phyloP scores from a whole-genome alignment of 148 eudicot genomes.

The Bassia scoparia region DNA sequence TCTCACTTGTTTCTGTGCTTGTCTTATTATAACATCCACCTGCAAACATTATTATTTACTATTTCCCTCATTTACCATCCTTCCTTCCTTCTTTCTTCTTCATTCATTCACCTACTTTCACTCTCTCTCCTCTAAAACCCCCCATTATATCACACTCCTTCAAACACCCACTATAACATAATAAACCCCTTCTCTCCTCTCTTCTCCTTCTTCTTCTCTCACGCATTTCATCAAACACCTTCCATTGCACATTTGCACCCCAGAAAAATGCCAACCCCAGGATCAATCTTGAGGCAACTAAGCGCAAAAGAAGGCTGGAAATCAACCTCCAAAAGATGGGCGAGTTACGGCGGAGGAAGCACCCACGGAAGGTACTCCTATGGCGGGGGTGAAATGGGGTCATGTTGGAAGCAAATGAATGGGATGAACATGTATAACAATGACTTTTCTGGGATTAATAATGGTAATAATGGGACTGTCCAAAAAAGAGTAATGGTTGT shows the following conservation, averaged over 20 bases:
- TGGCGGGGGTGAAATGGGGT: constrained; percentile 26
- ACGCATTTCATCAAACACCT: constrained; percentile 30
- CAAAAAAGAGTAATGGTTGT: constrained; percentile 93
- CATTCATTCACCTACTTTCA: neutral
- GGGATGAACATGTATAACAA: constrained; percentile 33
- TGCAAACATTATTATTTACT: neutral
- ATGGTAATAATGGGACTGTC: constrained; percentile 17
- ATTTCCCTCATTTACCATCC: neutral
- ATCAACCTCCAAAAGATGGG: constrained; percentile 65
- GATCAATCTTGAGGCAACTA: constrained; percentile 67
- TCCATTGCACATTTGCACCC: neutral
- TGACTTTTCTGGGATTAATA: neutral
- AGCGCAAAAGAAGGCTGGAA: constrained; percentile 59
- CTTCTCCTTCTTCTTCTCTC: constrained; percentile 7
- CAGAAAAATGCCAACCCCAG: constrained; percentile 48
- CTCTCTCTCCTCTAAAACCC: neutral
- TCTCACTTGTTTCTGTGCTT: constrained; percentile 15
- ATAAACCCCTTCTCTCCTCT: neutral
- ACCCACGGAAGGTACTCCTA: constrained; percentile 15
- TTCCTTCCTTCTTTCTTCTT: neutral
- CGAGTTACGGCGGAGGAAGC: constrained; percentile 11
- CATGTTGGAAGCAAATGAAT: constrained; percentile 53
- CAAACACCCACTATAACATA: neutral
- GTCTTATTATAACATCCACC: neutral
- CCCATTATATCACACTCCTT: neutral